A percentile compares a stretch with the other conserved stretches of the same genome.
These are phyloP conservation scores for Rhizomucor pusillus DNA, from an alignment of 371 early-diverging fungal species.

Conservation along the genomic window DNA sequence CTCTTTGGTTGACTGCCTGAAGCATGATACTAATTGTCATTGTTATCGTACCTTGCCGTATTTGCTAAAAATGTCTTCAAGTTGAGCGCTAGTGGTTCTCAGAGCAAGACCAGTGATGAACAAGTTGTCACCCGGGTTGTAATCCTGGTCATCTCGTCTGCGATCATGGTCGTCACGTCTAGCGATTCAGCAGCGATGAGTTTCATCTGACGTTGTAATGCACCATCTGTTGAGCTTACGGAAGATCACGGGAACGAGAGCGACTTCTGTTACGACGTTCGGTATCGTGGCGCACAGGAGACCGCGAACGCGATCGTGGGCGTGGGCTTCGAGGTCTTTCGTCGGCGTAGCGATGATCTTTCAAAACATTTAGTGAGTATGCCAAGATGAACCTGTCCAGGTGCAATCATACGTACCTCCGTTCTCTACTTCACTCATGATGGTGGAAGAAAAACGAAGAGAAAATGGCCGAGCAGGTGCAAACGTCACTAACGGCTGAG, in stretches of 20 bases:
- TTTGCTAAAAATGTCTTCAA: conserved; percentile 72
- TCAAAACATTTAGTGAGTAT: neutral
- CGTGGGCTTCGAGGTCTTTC: conserved; percentile 46
- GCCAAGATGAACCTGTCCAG: neutral
- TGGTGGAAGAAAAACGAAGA: neutral
- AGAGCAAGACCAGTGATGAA: conserved; percentile 72
- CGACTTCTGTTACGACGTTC: conserved; percentile 51
- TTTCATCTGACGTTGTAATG: neutral
- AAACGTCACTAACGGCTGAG: no score
- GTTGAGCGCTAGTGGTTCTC: conserved; percentile 59
- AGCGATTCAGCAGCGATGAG: conserved; percentile 1
- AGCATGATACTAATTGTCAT: neutral
- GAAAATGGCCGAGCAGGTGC: neutral
- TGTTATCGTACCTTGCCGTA: conserved; percentile 63
- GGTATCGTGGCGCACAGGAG: conserved; percentile 41
- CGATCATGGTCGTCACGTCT: neutral
- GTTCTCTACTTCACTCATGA: conserved; percentile 19
- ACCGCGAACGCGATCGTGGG: conserved; percentile 47
- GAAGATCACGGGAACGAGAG: conserved; percentile 41
- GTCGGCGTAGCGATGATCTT: conserved; percentile 39
- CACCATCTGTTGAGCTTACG: conserved; percentile 17
- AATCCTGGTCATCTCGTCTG: conserved; percentile 29
- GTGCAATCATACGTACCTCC: conserved; percentile 5
- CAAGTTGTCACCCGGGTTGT: conserved; percentile 77
- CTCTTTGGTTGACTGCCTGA: neutral